Percentiles rank a stretch among this genome's conserved stretches.
phyloP scores from a whole-genome alignment of 2,329 filamentous ascomycete species.

The Paracorniculantispora psalliotae region DNA sequence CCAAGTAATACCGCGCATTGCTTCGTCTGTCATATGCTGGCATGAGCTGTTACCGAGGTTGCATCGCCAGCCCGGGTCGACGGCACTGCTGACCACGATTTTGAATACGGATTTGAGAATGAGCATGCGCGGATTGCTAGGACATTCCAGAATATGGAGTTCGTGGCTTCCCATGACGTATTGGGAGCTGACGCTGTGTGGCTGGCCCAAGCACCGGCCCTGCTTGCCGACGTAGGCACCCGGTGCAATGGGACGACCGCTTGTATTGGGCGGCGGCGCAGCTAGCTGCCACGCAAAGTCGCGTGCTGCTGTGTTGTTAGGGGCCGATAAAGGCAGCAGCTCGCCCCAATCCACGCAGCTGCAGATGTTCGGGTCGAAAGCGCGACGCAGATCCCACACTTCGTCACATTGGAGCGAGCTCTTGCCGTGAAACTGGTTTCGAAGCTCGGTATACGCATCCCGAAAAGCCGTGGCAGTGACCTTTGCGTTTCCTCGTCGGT shows the following conservation, averaged over 20 bases:
- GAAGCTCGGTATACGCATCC: neutral
- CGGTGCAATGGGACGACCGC: neutral
- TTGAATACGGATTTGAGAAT: neutral
- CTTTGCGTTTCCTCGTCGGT: neutral
- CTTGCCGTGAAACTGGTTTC: neutral
- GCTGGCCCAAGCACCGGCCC: neutral
- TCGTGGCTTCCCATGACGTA: neutral
- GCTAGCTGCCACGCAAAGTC: neutral
- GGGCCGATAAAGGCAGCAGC: no score
- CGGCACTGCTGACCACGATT: neutral
- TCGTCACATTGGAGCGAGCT: slow-evolving; percentile 14
- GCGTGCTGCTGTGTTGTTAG: neutral
- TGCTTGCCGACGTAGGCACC: neutral
- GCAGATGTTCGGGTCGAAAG: slow-evolving; percentile 13
- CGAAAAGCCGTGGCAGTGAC: no score
- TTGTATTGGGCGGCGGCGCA: neutral
- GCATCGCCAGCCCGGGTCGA: neutral
- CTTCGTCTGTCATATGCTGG: neutral
- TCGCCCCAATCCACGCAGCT: slow-evolving; percentile 12
- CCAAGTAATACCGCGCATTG: slow-evolving; percentile 10
- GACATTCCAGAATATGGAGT: neutral
- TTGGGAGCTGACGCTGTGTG: neutral
- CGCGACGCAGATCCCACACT: no score
- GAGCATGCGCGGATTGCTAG: neutral
- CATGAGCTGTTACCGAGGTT: neutral